Percentiles rank a stretch among this genome's conserved stretches.
These are phyloP conservation scores for Aureobasidium zeae DNA, from an alignment of 2,329 filamentous ascomycete species.

Conservation along the genomic window DNA sequence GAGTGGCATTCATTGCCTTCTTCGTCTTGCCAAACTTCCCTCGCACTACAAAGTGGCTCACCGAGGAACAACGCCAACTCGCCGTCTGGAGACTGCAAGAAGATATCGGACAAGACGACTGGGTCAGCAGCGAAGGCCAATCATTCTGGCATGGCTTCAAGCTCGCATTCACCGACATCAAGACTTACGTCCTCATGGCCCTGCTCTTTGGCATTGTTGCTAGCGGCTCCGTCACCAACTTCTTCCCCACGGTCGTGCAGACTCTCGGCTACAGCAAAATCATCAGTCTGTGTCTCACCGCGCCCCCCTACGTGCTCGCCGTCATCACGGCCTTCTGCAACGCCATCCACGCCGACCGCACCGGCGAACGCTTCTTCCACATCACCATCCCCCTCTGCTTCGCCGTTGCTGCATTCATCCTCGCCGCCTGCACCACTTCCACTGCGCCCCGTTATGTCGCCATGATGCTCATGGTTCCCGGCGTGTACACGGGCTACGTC, in stretches of 20 bases:
- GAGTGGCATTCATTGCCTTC: constrained; percentile 27
- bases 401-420: constrained; percentile 26
- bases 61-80: constrained; percentile 25
- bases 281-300: constrained; percentile 27
- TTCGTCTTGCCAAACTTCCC: constrained; percentile 33
- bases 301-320: constrained; percentile 30
- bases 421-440: constrained; percentile 24
- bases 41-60: constrained; percentile 25
- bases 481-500: constrained; percentile 52
- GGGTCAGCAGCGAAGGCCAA: constrained; percentile 22
- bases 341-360: constrained; percentile 32
- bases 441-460: constrained; percentile 27
- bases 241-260: constrained; percentile 26
- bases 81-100: constrained; percentile 27
- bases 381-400: constrained; percentile 26
- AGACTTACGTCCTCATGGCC: constrained; percentile 29
- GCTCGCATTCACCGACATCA: constrained; percentile 27
- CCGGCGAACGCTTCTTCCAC: constrained; percentile 35
- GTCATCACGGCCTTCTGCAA: constrained; percentile 28
- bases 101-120: constrained; percentile 28
- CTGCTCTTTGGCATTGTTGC: constrained; percentile 32
- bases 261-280: constrained; percentile 29
- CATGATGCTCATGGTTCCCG: constrained; percentile 32
- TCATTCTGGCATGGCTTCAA: constrained; percentile 27
- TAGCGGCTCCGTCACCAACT: constrained; percentile 27